Conservation (phyloP, 768 basidiomycete genomes). For the Pisolithus microcarpus region DNA sequence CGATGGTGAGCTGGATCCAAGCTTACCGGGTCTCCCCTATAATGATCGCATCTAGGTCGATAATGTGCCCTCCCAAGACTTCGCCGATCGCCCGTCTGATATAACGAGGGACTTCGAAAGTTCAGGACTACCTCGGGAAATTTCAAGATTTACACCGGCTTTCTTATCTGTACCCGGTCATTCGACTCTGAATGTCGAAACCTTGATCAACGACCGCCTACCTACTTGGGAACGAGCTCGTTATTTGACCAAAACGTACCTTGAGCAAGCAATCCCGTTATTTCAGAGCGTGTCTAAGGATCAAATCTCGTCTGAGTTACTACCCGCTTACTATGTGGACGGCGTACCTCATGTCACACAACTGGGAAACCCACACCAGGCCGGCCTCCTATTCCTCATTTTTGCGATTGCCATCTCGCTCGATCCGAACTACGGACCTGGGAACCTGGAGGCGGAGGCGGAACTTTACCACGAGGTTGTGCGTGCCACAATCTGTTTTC, state of each 20-base stretch:
- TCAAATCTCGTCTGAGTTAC: conserved; percentile 39
- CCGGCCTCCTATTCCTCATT: conserved; percentile 39
- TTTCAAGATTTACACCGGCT: conserved; percentile 47
- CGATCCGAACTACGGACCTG: conserved; percentile 26
- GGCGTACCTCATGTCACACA: conserved; percentile 17
- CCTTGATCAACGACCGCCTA: conserved; percentile 41
- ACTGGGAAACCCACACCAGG: conserved; percentile 40
- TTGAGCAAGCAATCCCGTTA: conserved; percentile 44
- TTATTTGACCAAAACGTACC: conserved; percentile 38
- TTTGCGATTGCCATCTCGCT: conserved; percentile 51
- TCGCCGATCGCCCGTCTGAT: too few species aligned
- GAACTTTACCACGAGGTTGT: conserved; percentile 65
- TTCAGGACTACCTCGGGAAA: conserved; percentile 17
- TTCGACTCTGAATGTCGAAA: conserved; percentile 37
- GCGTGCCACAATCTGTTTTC: conserved; percentile 55
- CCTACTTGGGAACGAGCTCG: conserved; percentile 46
- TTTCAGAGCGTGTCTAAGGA: conserved; percentile 41
- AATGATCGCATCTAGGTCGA: too few species aligned
- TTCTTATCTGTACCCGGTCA: conserved; percentile 64
- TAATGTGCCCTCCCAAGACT: too few species aligned
- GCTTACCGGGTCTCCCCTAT: too few species aligned
- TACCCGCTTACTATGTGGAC: conserved; percentile 33
- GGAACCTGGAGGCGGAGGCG: conserved; percentile 36
- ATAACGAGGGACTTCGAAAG: too few species aligned
- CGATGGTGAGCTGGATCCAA: too few species aligned